phyloP scores from a whole-genome alignment of 768 basidiomycete genomes.

The Psilocybe tampanensis region DNA sequence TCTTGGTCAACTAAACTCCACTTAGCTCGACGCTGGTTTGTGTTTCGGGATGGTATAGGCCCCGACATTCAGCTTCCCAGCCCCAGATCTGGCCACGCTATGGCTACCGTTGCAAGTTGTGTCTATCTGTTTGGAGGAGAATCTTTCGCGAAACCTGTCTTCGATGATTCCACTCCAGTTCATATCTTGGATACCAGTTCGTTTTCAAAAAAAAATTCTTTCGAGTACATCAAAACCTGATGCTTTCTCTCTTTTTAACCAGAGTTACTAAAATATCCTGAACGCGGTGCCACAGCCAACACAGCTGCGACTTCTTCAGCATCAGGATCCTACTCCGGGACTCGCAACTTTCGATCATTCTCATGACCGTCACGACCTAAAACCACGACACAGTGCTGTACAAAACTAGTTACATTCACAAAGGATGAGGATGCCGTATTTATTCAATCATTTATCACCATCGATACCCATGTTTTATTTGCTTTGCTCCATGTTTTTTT shows the following conservation, averaged over 20 bases:
- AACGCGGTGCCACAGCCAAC: neutral
- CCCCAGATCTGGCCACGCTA: slow-evolving; percentile 90
- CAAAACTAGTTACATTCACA: too few species aligned
- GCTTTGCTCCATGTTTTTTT: neutral
- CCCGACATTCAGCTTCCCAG: slow-evolving; percentile 84
- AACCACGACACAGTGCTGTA: neutral
- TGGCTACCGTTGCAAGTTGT: slow-evolving; percentile 84
- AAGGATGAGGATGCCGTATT: neutral
- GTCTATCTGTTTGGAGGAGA: slow-evolving; percentile 94
- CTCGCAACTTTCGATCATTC: neutral
- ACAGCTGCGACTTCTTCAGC: neutral
- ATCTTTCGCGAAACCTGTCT: slow-evolving; percentile 45
- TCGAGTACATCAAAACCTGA: neutral
- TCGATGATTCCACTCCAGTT: slow-evolving; percentile 1
- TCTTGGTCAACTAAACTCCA: neutral
- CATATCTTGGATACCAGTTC: slow-evolving; percentile 4
- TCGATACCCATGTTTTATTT: neutral
- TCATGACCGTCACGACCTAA: neutral
- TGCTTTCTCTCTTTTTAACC: neutral
- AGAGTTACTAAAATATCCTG: slow-evolving; percentile 6
- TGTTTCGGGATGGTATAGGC: slow-evolving; percentile 82
- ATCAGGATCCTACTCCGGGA: neutral
- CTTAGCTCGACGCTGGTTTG: slow-evolving; percentile 95
- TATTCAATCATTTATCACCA: neutral
- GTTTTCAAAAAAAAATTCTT: neutral